Conservation (phyloP, 2,329 filamentous ascomycete genomes). For the Ceratocystis ficicola region DNA sequence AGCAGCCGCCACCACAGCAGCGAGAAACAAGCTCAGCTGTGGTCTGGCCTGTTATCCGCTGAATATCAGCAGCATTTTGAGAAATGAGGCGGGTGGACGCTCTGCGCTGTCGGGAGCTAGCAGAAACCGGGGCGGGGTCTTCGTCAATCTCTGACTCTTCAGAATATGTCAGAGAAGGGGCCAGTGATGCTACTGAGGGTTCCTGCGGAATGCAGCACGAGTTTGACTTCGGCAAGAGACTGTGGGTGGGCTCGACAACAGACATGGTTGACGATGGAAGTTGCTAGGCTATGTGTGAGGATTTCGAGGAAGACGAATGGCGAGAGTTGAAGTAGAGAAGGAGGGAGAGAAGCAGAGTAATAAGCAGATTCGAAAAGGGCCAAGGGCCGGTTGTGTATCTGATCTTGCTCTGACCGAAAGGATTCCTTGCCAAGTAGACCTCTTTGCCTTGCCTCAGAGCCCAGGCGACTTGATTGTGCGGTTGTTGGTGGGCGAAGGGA, state of each 20-base stretch:
- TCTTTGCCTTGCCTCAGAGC: background rate
- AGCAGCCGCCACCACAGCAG: conserved; percentile 55
- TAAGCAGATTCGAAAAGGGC: background rate
- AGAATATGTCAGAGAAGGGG: conserved; percentile 51
- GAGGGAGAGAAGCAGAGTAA: background rate
- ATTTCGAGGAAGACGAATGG: background rate
- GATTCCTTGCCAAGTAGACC: background rate
- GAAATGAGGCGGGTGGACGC: conserved; percentile 58
- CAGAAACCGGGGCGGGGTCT: conserved; percentile 35
- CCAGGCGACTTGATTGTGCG: background rate
- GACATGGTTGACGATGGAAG: conserved; percentile 19
- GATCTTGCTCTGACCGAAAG: background rate
- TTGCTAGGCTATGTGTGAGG: background rate
- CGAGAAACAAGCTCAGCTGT: conserved; percentile 49
- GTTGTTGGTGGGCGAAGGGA: background rate
- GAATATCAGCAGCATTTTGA: conserved; percentile 49
- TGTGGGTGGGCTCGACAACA: conserved; percentile 27
- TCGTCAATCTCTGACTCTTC: conserved; percentile 50
- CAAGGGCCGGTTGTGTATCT: background rate
- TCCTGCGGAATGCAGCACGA: conserved; percentile 34
- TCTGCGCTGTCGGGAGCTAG: conserved; percentile 40
- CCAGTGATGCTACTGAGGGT: conserved; percentile 36
- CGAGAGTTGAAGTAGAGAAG: background rate
- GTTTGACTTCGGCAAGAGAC: conserved; percentile 29
- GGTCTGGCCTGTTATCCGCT: conserved; percentile 52